These are phyloP conservation scores for Dictyostelium citrinum DNA, from an alignment of 78 protist species.

Conservation along the genomic window DNA sequence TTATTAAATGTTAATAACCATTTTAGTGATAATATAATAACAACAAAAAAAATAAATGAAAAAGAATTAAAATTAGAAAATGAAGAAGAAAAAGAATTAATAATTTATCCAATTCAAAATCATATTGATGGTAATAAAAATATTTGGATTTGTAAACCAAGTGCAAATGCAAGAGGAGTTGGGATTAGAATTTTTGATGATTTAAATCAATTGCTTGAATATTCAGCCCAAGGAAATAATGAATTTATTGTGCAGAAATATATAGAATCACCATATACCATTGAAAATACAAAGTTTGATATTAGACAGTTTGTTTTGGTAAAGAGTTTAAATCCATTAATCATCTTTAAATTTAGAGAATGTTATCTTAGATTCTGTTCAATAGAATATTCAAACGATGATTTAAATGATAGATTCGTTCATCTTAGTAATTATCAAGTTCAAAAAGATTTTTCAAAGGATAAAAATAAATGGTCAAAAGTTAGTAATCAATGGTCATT, in stretches of 20 bases:
- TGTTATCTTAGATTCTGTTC: conserved; percentile 64
- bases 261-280: conserved; percentile 54
- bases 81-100: background rate
- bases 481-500: conserved; percentile 59
- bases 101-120: conserved; percentile 24
- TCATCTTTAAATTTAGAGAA: conserved; percentile 2
- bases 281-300: conserved; percentile 78
- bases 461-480: background rate
- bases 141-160: conserved; percentile 77
- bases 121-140: conserved; percentile 56
- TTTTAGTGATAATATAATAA: background rate
- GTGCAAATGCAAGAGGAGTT: conserved; percentile 53
- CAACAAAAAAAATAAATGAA: background rate
- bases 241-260: conserved; percentile 79
- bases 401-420: conserved; percentile 31
- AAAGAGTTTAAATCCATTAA: conserved; percentile 30
- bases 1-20: background rate
- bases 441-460: conserved; percentile 31
- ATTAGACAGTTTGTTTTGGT: conserved; percentile 83
- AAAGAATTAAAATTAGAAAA: background rate
- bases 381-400: conserved; percentile 17
- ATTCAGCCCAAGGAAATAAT: background rate
- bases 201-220: background rate
- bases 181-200: conserved; percentile 58
- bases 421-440: conserved; percentile 69